These are phyloP conservation scores for Suhomyces prunicola DNA, from an alignment of 805 yeast genomes.

Conservation along the genomic window DNA sequence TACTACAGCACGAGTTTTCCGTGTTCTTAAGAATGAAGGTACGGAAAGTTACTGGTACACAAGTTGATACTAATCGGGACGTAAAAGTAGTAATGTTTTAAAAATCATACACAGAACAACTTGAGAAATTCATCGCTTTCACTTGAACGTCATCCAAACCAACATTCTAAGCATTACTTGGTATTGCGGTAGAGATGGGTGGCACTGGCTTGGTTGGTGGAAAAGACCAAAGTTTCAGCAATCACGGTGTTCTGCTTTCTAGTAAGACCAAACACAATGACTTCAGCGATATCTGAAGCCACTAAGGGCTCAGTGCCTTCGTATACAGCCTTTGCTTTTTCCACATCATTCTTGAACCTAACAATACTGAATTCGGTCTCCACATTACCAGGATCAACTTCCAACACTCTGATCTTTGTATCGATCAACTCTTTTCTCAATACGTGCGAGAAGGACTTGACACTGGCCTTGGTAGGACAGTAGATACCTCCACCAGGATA, in stretches of 20 bases:
- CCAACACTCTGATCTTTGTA: constrained; percentile 68
- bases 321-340: constrained; percentile 62
- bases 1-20: no score
- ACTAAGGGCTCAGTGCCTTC: constrained; percentile 64
- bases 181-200: constrained; percentile 48
- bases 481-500: constrained; percentile 78
- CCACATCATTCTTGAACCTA: constrained; percentile 60
- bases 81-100: neutral
- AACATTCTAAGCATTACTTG: neutral
- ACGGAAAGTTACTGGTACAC: no score
- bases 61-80: neutral
- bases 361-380: constrained; percentile 73
- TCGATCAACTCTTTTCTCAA: constrained; percentile 71
- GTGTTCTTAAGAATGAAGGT: no score
- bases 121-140: neutral
- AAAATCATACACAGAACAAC: neutral
- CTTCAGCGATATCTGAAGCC: constrained; percentile 74
- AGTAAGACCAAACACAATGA: constrained; percentile 63
- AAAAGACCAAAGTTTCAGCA: constrained; percentile 80
- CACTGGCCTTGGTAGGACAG: constrained; percentile 73
- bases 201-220: constrained; percentile 82
- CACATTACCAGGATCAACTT: constrained; percentile 76
- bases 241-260: constrained; percentile 70
- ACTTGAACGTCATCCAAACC: neutral
- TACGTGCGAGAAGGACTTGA: constrained; percentile 66